These are phyloP conservation scores for Neltuma alba DNA, from an alignment of 306 rosid species.

Conservation along the genomic window DNA sequence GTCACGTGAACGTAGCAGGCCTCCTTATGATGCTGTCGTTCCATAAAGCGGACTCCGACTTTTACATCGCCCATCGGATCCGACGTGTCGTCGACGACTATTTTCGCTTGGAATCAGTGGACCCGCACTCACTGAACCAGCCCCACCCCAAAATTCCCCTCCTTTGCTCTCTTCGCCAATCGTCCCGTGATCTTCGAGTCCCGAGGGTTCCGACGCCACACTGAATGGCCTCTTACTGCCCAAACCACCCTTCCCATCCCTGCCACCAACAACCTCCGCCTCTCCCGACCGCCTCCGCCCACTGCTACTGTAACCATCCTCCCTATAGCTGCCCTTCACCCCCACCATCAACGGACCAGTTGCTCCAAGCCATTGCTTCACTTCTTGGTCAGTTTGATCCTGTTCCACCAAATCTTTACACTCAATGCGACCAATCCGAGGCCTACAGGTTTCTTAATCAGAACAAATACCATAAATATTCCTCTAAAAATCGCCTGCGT, in stretches of 20 bases:
- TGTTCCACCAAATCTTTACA: slow-evolving; percentile 10
- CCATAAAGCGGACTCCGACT: neutral
- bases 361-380: slow-evolving; percentile 56
- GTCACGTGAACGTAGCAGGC: no score
- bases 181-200: no score
- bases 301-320: slow-evolving; percentile 45
- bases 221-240: slow-evolving; percentile 67
- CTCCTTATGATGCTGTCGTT: neutral
- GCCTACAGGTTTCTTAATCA: slow-evolving; percentile 31
- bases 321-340: slow-evolving; percentile 34
- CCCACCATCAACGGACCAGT: slow-evolving; percentile 44
- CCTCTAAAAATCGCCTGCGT: slow-evolving; percentile 27
- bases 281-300: slow-evolving; percentile 31
- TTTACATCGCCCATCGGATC: neutral
- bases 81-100: neutral
- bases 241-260: slow-evolving; percentile 37
- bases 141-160: neutral
- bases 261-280: slow-evolving; percentile 29
- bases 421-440: slow-evolving; percentile 31
- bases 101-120: neutral
- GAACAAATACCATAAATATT: slow-evolving; percentile 11
- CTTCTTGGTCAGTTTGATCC: slow-evolving; percentile 48
- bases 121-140: neutral
- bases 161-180: neutral
- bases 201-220: neutral